phyloP scores from a whole-genome alignment of 768 basidiomycete genomes.

The Pisolithus microcarpus region DNA sequence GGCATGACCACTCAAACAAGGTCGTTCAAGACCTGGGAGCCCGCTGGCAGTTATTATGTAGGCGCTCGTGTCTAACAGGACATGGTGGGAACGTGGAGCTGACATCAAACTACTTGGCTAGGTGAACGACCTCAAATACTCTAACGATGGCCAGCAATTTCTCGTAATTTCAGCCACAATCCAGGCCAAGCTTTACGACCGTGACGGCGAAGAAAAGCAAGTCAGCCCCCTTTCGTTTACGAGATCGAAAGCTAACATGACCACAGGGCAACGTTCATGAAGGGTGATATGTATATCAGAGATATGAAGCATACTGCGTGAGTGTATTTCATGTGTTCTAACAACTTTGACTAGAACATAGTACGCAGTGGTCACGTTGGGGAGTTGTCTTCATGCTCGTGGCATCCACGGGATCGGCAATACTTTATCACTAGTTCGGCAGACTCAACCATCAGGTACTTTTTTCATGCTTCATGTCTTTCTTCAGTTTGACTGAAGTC shows the following conservation, averaged over 20 bases:
- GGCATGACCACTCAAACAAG: constrained; percentile 89
- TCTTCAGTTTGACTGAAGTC: constrained; percentile 1
- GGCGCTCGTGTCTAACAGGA: constrained; percentile 9
- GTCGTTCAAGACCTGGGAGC: constrained; percentile 96
- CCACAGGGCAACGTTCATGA: constrained; percentile 69
- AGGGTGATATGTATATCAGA: constrained; percentile 96
- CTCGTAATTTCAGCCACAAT: constrained; percentile 83
- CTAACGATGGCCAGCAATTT: constrained; percentile 78
- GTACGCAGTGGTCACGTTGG: constrained; percentile 83
- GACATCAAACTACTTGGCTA: constrained; percentile 24
- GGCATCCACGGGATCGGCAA: constrained; percentile 85
- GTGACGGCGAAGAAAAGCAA: constrained; percentile 90
- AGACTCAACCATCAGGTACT: constrained; percentile 88
- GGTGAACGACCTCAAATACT: constrained; percentile 90
- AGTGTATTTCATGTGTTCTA: constrained; percentile 26
- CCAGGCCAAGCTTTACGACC: constrained; percentile 83
- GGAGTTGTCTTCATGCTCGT: constrained; percentile 82
- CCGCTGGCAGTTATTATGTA: constrained; percentile 88
- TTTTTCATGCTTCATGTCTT: constrained; percentile 10
- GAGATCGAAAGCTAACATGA: constrained; percentile 41
- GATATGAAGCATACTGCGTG: constrained; percentile 99
- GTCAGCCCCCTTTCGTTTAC: constrained; percentile 26
- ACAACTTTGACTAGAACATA: constrained; percentile 4
- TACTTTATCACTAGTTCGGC: constrained; percentile 89
- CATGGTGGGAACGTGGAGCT: not conserved